Conservation (phyloP, 2,329 filamentous ascomycete species). For the Colletotrichum theobromicola region DNA sequence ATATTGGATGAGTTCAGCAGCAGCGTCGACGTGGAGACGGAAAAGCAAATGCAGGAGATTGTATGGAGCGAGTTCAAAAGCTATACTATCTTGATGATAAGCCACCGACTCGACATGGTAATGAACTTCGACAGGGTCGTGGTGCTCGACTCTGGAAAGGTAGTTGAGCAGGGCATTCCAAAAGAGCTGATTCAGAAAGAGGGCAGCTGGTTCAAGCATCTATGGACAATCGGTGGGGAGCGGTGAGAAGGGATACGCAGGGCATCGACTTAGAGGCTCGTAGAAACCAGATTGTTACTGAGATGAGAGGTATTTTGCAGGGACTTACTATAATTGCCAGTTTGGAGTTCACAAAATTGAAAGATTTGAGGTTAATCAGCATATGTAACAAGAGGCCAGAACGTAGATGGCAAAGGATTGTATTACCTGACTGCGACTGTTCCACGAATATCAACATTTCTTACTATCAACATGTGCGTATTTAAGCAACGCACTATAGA, state of each 20-base stretch:
- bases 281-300: background rate
- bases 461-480: background rate
- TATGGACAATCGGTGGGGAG: background rate
- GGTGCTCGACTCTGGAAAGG: constrained; percentile 45
- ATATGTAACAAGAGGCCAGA: background rate
- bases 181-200: background rate
- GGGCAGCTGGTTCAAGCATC: background rate
- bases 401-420: background rate
- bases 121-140: constrained; percentile 50
- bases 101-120: constrained; percentile 45
- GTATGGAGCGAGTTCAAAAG: constrained; percentile 22
- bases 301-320: background rate
- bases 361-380: background rate
- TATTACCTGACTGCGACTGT: background rate
- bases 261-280: background rate
- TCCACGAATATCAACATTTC: background rate
- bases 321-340: background rate
- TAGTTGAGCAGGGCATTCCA: constrained; percentile 36
- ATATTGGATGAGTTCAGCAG: constrained; percentile 38
- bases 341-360: background rate
- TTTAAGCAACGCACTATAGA: background rate
- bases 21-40: constrained; percentile 37
- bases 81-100: constrained; percentile 42
- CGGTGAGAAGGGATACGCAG: background rate
- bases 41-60: constrained; percentile 28